Evolutionary conservation across 176 grass and related monocot species (phyloP).

Genomic region (Juncus effusus): DNA sequence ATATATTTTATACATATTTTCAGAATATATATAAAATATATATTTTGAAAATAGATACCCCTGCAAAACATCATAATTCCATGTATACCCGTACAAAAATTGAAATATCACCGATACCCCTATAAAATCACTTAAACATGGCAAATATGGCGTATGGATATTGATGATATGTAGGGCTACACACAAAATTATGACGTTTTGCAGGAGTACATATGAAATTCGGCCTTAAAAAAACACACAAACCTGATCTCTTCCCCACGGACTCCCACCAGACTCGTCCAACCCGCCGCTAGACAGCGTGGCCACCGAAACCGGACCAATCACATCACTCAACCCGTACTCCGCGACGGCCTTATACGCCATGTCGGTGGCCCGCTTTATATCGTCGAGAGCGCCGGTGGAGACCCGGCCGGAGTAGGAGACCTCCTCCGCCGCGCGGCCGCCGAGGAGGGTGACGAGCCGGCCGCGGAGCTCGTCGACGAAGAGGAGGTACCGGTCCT

Average conservation of each 20-base stretch:
- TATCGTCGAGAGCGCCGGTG: conserved; percentile 97
- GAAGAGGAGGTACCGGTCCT: conserved; percentile 95
- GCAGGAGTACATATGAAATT: too few species aligned
- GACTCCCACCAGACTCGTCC: conserved; percentile 76
- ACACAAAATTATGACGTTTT: too few species aligned
- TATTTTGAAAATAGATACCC: too few species aligned
- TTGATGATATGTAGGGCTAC: too few species aligned
- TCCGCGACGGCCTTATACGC: conserved; percentile 98
- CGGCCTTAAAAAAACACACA: conserved; percentile 24
- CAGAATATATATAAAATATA: too few species aligned
- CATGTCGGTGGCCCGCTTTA: conserved; percentile 93
- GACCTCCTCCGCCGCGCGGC: conserved; percentile 89
- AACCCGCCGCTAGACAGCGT: conserved; percentile 85
- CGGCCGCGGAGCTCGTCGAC: conserved; percentile 90
- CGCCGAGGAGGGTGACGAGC: conserved; percentile 91
- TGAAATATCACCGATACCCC: too few species aligned
- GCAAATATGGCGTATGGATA: too few species aligned
- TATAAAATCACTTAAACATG: not conserved
- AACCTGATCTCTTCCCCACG: conserved; percentile 95
- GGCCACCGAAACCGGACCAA: conserved; percentile 79
- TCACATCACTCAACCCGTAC: conserved; percentile 81
- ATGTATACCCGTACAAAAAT: too few species aligned
- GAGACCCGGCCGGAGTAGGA: conserved; percentile 76
- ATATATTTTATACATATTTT: too few species aligned
- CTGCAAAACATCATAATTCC: conserved; percentile 18